A percentile compares a stretch with the other conserved stretches of the same genome.
phyloP scores from a whole-genome alignment of 2,329 filamentous ascomycete genomes.

The Cercospora beticola region DNA sequence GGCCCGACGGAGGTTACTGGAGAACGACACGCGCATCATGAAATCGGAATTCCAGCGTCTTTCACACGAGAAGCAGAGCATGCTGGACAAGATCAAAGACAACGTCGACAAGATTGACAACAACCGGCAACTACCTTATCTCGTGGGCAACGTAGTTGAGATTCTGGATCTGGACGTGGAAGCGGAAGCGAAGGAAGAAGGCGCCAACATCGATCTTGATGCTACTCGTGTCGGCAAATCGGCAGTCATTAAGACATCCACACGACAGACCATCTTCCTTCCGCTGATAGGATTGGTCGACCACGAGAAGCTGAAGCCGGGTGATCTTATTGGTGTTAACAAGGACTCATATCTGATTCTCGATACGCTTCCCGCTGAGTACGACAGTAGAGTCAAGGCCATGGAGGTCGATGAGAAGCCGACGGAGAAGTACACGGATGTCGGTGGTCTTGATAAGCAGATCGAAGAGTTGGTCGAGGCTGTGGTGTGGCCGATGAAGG shows the following conservation, averaged over 20 bases:
- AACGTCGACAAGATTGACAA: conserved; percentile 99
- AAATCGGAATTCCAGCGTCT: conserved; percentile 93
- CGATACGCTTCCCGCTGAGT: conserved; percentile 94
- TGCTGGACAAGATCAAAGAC: conserved; percentile 99
- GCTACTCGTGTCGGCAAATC: conserved; percentile 96
- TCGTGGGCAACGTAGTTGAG: conserved; percentile 97
- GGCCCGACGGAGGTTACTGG: conserved; percentile 84
- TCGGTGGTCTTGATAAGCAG: conserved; percentile 96
- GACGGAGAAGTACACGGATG: conserved; percentile 97
- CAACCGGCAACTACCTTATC: conserved; percentile 97
- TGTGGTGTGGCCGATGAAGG: conserved; percentile 99
- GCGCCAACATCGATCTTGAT: conserved; percentile 97
- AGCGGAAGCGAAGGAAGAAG: conserved; percentile 93
- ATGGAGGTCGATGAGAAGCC: conserved; percentile 99
- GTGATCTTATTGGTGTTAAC: conserved; percentile 95
- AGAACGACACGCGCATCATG: conserved; percentile 99
- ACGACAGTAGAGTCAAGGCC: conserved; percentile 97
- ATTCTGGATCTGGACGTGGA: conserved; percentile 94
- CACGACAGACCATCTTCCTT: conserved; percentile 96
- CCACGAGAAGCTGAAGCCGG: conserved; percentile 90
- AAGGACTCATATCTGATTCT: conserved; percentile 98
- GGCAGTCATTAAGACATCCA: conserved; percentile 98
- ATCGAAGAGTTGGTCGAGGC: conserved; percentile 98
- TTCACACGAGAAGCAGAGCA: conserved; percentile 90
- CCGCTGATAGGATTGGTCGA: conserved; percentile 96